Conservation (phyloP, 257 asterid species). For the Forsythia suspensa region DNA sequence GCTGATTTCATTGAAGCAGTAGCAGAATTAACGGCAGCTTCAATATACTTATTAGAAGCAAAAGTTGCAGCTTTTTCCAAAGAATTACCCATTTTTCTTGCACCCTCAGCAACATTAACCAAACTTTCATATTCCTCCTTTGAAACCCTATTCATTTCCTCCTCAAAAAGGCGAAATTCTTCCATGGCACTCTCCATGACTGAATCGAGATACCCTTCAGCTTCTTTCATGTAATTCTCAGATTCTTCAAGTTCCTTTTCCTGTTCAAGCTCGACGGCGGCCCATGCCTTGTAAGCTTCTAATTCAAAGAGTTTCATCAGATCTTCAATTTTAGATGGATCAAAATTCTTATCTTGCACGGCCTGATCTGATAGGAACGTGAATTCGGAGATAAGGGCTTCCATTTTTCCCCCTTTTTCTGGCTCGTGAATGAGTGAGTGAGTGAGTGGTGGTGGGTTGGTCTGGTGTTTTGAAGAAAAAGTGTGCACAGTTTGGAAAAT, state of each 20-base stretch:
- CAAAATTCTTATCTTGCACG: conserved; percentile 70
- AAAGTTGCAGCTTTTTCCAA: conserved; percentile 66
- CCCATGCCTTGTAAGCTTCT: conserved; percentile 94
- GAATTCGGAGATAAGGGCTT: conserved; percentile 72
- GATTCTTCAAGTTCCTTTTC: conserved; percentile 40
- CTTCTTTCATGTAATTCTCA: conserved; percentile 36
- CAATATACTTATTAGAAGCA: conserved; percentile 77
- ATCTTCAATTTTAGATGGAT: conserved; percentile 72
- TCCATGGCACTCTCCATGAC: conserved; percentile 94
- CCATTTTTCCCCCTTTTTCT: conserved; percentile 41
- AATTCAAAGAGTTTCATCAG: conserved; percentile 84
- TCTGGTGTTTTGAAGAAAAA: neutral
- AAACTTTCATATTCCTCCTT: conserved; percentile 48
- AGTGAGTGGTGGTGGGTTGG: neutral
- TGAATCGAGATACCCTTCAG: conserved; percentile 67
- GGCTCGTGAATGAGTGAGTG: neutral
- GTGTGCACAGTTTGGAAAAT: neutral
- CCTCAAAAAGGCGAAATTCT: conserved; percentile 74
- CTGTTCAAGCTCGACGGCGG: conserved; percentile 69
- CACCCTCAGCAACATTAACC: conserved; percentile 52
- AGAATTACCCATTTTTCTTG: conserved; percentile 60
- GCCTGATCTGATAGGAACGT: conserved; percentile 62
- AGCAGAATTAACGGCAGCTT: conserved; percentile 78
- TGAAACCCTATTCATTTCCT: conserved; percentile 58
- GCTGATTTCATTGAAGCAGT: conserved; percentile 84